Evolutionary conservation across 1,139 yeast genomes (phyloP).

Genomic region (Trichomonascaceae sp.): DNA sequence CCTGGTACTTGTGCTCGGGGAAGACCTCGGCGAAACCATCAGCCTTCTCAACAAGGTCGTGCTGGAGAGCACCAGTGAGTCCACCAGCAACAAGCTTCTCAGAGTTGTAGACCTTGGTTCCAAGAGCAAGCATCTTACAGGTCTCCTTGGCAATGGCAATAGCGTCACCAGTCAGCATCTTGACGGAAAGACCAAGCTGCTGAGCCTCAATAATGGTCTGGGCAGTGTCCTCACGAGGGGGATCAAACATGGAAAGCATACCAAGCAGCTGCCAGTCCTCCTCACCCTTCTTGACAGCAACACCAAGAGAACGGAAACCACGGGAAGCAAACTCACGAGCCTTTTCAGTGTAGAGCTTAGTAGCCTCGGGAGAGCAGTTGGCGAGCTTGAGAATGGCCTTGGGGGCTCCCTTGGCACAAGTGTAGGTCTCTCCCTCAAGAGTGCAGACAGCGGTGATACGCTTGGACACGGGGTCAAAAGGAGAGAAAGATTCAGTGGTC

Average conservation of each 20-base stretch:
- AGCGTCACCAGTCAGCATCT: conserved; percentile 99
- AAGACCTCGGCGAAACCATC: conserved; percentile 97
- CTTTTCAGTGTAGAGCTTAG: conserved; percentile 90
- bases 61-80: conserved; percentile 90
- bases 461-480: conserved; percentile 96
- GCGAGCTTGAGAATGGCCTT: conserved; percentile 96
- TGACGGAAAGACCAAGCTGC: conserved; percentile 85
- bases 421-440: conserved; percentile 91
- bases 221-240: conserved; percentile 98
- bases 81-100: conserved; percentile 95
- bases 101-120: conserved; percentile 95
- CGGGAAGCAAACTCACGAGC: conserved; percentile 96
- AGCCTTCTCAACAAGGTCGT: conserved; percentile 90
- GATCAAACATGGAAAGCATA: conserved; percentile 98
- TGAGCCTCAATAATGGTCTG: conserved; percentile 90
- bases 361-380: conserved; percentile 91
- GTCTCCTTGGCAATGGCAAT: conserved; percentile 98
- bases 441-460: conserved; percentile 92
- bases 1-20: conserved; percentile 93
- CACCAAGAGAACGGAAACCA: conserved; percentile 98
- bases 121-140: conserved; percentile 93
- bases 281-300: conserved; percentile 98
- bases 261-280: conserved; percentile 98
- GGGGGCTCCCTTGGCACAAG: conserved; percentile 98
- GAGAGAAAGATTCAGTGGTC: conserved; percentile 92